Evolutionary conservation across 2,329 filamentous ascomycete species (phyloP), one percentile per base, ranked within the genome.

Genomic region (Aspergillus caelatus): DNA sequence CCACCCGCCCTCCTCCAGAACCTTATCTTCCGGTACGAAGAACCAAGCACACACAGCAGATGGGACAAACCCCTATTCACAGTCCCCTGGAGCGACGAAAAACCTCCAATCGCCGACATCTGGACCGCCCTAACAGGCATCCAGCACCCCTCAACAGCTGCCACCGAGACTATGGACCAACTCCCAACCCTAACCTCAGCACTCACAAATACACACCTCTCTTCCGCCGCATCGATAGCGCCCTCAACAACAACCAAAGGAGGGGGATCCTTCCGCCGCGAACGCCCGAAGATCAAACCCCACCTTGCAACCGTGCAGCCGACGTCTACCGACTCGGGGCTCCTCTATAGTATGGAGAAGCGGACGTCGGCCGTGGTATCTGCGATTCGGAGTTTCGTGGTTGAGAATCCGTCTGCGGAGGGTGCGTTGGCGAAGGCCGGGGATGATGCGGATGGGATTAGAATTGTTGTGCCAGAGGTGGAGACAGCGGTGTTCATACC

Each of bases 21-120:
- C 70, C 83, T 90, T 50, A 83, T 88, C 68, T 89, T 88, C 76
- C 82, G 88, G 63, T 89, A 89, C 72, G 88, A 90, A 77, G 88
- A 89, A 76, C 87, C 87, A n/a, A 88, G 86, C 71, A 86, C 85
- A 43, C 86, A 88, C 81, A 86, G 81, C 55, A 82, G 87, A 57
- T 90, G 87, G 87, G 87, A 90, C 73, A 86, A 86, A 55, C 87
- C 88, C 0, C 82, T 89, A 23, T 90, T 89, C 78, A 88, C 85
- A 11, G 83, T 89, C 1, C 83, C 85, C 7, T 84, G 82, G 68
- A 80, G 83, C 62, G 87, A 89, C 70, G 71, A 80, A 8, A 79
- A 80, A 19, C 85, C 86, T 8, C 86, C 86, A 12, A 81, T 81
- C 63, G 82, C 85, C 50, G 82, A 85, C 48, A 89, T 90, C 68